Conservation (phyloP, 805 yeast species). For the Pichia pseudocactophila region DNA sequence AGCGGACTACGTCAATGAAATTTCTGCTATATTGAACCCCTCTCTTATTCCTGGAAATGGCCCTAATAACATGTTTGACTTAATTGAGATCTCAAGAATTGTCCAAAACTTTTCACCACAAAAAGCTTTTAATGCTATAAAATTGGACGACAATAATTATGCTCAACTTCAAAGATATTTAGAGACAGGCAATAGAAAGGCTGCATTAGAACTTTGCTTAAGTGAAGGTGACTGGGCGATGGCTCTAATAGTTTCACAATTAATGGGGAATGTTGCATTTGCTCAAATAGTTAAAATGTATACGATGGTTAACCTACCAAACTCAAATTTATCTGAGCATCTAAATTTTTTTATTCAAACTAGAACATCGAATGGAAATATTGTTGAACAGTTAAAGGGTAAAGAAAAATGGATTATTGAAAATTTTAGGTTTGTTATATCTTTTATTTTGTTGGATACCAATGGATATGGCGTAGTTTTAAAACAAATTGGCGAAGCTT, state of each 20-base stretch:
- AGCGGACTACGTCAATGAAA: slow-evolving; percentile 24
- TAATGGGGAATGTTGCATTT: slow-evolving; percentile 48
- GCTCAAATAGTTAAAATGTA: slow-evolving; percentile 37
- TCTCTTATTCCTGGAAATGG: slow-evolving; percentile 18
- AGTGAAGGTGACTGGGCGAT: slow-evolving; percentile 66
- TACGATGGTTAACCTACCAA: slow-evolving; percentile 14
- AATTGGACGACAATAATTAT: slow-evolving; percentile 19
- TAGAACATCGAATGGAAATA: slow-evolving; percentile 13
- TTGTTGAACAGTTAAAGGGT: slow-evolving; percentile 15
- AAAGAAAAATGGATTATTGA: slow-evolving; percentile 24
- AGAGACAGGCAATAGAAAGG: slow-evolving; percentile 55
- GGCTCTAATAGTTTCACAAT: slow-evolving; percentile 61
- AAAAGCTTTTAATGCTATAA: slow-evolving; percentile 21
- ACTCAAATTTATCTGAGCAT: slow-evolving; percentile 20
- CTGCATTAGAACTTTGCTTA: slow-evolving; percentile 57
- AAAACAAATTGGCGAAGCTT: slow-evolving; percentile 28
- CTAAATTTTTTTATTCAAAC: slow-evolving; percentile 25
- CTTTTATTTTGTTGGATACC: slow-evolving; percentile 24
- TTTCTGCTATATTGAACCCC: slow-evolving; percentile 37
- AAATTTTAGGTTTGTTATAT: slow-evolving; percentile 23
- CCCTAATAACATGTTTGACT: slow-evolving; percentile 13
- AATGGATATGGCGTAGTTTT: slow-evolving; percentile 17
- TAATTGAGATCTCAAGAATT: slow-evolving; percentile 13
- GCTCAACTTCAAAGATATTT: slow-evolving; percentile 29
- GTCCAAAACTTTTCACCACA: slow-evolving; percentile 7